A percentile compares a stretch with the other conserved stretches of the same genome.
Conservation (phyloP, 2,329 filamentous ascomycete genomes). For the Aspergillus novoparasiticus region DNA sequence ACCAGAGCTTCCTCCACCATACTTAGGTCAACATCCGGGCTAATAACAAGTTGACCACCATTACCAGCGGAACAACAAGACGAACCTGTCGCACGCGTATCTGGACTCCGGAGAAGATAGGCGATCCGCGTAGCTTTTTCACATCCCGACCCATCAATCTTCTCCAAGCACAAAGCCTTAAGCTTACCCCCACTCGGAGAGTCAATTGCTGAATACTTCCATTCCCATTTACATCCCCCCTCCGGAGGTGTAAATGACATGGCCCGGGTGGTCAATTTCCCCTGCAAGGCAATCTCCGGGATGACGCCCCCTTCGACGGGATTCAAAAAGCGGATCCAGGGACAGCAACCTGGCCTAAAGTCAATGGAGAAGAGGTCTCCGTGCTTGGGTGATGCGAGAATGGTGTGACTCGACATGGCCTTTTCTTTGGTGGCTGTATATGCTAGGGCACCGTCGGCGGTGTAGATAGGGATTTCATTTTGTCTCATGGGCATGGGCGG, state of each 20-base stretch:
- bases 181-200: not conserved
- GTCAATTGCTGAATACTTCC: not conserved
- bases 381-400: slow-evolving; percentile 29
- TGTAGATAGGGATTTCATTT: slow-evolving; percentile 38
- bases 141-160: not conserved
- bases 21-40: not conserved
- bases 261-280: not conserved
- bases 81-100: not conserved
- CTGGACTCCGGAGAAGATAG: not conserved
- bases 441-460: slow-evolving; percentile 41
- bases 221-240: not conserved
- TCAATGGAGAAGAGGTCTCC: slow-evolving; percentile 1
- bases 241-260: not conserved
- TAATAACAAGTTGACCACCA: not conserved
- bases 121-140: not conserved
- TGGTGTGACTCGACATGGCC: slow-evolving; percentile 53
- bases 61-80: not conserved
- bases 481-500: slow-evolving; percentile 42
- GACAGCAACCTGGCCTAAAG: not conserved
- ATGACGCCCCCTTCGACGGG: not conserved
- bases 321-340: not conserved
- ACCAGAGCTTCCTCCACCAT: slow-evolving; percentile 52
- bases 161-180: not conserved
- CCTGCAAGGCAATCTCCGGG: not conserved
- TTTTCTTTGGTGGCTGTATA: slow-evolving; percentile 57